These are phyloP conservation scores for Saitozyma podzolica DNA, from an alignment of 768 basidiomycete genomes.

Conservation along the genomic window DNA sequence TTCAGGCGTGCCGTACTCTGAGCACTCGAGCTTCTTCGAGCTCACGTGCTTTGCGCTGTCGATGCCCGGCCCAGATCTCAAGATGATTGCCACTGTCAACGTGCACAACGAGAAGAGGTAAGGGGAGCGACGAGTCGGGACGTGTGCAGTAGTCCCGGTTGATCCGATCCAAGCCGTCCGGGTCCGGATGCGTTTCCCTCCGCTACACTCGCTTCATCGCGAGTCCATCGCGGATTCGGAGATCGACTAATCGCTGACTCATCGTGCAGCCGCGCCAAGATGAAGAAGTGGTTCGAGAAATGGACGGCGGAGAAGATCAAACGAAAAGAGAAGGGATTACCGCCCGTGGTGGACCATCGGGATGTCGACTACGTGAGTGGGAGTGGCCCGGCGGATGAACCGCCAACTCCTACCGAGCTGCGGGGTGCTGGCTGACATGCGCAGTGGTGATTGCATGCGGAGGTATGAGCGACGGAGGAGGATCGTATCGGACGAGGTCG, in stretches of 20 bases:
- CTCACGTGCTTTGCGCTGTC: constrained; percentile 92
- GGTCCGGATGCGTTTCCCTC: neutral
- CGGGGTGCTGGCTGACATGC: too few relatives aligned
- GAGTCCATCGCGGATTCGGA: neutral
- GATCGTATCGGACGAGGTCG: too few relatives aligned
- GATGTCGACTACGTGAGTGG: constrained; percentile 50
- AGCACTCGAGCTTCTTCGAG: constrained; percentile 94
- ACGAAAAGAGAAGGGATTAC: constrained; percentile 55
- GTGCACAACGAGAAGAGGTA: constrained; percentile 52
- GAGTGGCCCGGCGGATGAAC: neutral
- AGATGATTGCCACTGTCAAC: constrained; percentile 85
- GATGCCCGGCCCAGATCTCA: constrained; percentile 66
- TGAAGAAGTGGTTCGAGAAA: constrained; percentile 78
- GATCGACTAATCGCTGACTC: neutral
- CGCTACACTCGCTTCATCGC: neutral
- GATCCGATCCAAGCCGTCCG: neutral
- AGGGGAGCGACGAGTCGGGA: neutral
- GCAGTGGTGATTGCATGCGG: too few relatives aligned
- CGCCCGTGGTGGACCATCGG: constrained; percentile 48
- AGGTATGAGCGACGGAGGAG: too few relatives aligned
- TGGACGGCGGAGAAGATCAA: constrained; percentile 82
- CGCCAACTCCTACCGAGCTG: too few relatives aligned
- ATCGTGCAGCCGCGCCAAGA: constrained; percentile 65
- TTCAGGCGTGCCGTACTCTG: constrained; percentile 69
- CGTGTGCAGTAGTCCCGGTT: constrained; percentile 48